A percentile compares a stretch with the other conserved stretches of the same genome.
phyloP scores from a whole-genome alignment of 441 rosid species.

The Arabidopsis hybrid region DNA sequence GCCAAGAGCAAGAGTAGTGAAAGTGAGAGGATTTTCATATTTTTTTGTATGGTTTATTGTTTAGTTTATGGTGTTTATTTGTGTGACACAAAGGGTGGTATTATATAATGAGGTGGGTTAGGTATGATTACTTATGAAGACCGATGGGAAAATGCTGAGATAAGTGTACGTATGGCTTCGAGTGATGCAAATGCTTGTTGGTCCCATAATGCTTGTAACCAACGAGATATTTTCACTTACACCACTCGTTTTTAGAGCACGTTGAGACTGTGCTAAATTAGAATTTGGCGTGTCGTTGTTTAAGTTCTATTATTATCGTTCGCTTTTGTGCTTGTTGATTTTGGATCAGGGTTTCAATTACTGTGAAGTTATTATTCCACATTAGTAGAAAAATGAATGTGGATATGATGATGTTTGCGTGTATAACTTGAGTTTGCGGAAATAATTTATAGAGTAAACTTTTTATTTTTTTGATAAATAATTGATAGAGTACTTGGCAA shows the following conservation, averaged over 20 bases:
- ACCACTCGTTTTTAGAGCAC: conserved; percentile 38
- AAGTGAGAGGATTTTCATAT: conserved; percentile 36
- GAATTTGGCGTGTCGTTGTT: too few relatives aligned
- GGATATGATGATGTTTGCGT: too few relatives aligned
- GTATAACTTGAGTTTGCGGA: too few relatives aligned
- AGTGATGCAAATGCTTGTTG: neutral
- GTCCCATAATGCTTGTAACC: neutral
- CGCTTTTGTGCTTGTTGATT: too few relatives aligned
- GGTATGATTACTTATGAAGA: neutral
- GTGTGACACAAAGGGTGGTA: conserved; percentile 7
- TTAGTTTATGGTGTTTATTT: conserved; percentile 27
- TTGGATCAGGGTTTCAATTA: too few relatives aligned
- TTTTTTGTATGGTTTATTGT: conserved; percentile 3
- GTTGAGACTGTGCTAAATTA: neutral
- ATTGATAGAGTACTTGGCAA: too few relatives aligned
- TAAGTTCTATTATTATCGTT: too few relatives aligned
- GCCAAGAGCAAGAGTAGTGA: conserved; percentile 38
- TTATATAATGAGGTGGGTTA: conserved; percentile 28
- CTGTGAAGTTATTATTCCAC: too few relatives aligned
- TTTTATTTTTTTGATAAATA: too few relatives aligned
- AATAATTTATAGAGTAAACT: too few relatives aligned
- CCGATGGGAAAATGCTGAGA: neutral
- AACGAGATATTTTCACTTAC: neutral
- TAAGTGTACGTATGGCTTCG: neutral
- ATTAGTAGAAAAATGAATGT: too few relatives aligned